Evolutionary conservation across 257 asterid genomes (phyloP).

Genomic region (Solanum neorickii): DNA sequence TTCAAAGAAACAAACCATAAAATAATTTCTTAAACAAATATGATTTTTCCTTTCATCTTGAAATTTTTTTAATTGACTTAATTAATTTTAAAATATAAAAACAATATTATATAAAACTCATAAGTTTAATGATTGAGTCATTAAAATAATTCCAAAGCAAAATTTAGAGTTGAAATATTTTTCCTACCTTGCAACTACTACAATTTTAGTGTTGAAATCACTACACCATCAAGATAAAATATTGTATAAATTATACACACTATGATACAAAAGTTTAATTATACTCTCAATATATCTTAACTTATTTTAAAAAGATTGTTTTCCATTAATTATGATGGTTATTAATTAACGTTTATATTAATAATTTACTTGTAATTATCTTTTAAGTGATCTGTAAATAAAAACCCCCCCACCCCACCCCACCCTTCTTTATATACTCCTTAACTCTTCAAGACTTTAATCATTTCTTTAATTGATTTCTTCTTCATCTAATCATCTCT

Average conservation of each 20-base stretch:
- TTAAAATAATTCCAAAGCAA: neutral
- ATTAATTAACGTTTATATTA: neutral
- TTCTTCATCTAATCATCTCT: neutral
- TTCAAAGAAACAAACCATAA: neutral
- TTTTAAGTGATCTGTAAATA: neutral
- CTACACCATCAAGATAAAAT: neutral
- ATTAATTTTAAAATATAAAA: neutral
- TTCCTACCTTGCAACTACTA: constrained; percentile 27
- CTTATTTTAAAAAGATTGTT: neutral
- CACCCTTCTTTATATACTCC: neutral
- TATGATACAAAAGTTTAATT: neutral
- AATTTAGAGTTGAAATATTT: neutral
- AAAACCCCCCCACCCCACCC: neutral
- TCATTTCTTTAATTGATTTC: neutral
- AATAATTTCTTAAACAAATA: neutral
- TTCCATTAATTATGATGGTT: neutral
- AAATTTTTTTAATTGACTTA: neutral
- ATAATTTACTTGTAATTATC: neutral
- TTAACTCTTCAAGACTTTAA: neutral
- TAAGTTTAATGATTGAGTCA: neutral
- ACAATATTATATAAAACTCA: neutral
- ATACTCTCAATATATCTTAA: neutral
- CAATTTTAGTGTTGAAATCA: neutral
- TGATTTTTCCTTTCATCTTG: neutral
- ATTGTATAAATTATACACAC: neutral